Conservation (phyloP, 495 filamentous ascomycete species). For the Podospora pseudocomata region DNA sequence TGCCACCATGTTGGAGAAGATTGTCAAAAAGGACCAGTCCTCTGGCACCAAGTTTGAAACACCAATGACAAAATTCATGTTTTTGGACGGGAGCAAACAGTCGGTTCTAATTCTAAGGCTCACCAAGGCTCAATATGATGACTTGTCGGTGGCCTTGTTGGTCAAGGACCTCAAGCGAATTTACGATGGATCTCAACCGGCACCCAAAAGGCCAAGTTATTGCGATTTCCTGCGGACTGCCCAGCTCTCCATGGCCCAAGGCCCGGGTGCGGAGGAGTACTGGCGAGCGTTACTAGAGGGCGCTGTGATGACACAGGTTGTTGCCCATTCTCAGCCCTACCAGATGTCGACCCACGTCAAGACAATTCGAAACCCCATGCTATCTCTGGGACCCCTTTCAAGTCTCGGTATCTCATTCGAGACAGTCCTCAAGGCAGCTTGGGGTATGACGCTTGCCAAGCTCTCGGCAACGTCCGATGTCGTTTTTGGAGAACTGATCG, state of each 20-base stretch:
- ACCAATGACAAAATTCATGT: conserved; percentile 46
- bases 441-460: conserved; percentile 48
- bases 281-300: conserved; percentile 44
- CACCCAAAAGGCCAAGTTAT: conserved; percentile 37
- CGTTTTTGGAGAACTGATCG: conserved; percentile 48
- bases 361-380: conserved; percentile 36
- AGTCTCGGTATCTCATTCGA: conserved; percentile 37
- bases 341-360: conserved; percentile 32
- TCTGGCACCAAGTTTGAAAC: conserved; percentile 36
- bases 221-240: conserved; percentile 42
- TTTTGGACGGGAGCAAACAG: conserved; percentile 45
- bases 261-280: conserved; percentile 34
- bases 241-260: conserved; percentile 33
- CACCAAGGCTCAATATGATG: conserved; percentile 47
- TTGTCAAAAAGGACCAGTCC: conserved; percentile 41
- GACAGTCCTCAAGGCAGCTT: conserved; percentile 45
- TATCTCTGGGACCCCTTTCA: conserved; percentile 33
- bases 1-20: conserved; percentile 33
- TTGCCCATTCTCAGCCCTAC: conserved; percentile 39
- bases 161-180: conserved; percentile 43
- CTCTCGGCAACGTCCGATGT: conserved; percentile 44
- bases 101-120: conserved; percentile 43
- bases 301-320: conserved; percentile 40
- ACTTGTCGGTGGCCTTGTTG: conserved; percentile 39
- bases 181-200: conserved; percentile 36